Percentiles rank a stretch among this genome's conserved stretches.
Conservation (phyloP, 1,139 yeast genomes). For the Spencermartinsiella ligniputridi region DNA sequence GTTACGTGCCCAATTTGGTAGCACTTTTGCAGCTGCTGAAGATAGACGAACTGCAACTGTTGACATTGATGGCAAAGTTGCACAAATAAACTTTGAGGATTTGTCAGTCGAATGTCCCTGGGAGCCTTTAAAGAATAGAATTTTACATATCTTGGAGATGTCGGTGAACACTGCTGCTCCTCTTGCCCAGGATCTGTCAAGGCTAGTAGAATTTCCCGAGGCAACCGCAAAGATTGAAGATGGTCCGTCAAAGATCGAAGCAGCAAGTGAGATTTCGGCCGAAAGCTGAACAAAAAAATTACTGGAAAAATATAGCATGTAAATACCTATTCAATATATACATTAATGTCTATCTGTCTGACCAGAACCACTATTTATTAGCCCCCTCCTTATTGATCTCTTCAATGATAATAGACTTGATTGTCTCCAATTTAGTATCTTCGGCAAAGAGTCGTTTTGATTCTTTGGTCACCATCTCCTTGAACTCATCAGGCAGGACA, state of each 20-base stretch:
- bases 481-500: constrained; percentile 86
- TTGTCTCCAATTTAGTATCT: constrained; percentile 64
- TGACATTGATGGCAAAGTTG: constrained; percentile 68
- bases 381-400: constrained; percentile 52
- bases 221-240: neutral
- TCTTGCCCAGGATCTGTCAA: constrained; percentile 35
- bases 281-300: no score
- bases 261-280: no score
- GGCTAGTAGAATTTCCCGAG: constrained; percentile 10
- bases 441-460: constrained; percentile 76
- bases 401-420: constrained; percentile 70
- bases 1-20: constrained; percentile 84
- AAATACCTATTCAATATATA: no score
- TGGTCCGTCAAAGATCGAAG: no score
- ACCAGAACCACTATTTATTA: no score
- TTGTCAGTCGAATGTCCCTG: constrained; percentile 74
- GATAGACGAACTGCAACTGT: constrained; percentile 49
- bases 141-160: constrained; percentile 72
- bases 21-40: constrained; percentile 47
- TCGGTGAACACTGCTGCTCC: constrained; percentile 86
- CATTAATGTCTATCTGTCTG: no score
- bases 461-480: constrained; percentile 61
- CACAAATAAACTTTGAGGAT: constrained; percentile 59
- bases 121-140: constrained; percentile 72
- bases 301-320: no score